Base-by-base conservation (phyloP, 1,284 basidiomycete genomes). In the Apiotrichum veenhuisii region DNA sequence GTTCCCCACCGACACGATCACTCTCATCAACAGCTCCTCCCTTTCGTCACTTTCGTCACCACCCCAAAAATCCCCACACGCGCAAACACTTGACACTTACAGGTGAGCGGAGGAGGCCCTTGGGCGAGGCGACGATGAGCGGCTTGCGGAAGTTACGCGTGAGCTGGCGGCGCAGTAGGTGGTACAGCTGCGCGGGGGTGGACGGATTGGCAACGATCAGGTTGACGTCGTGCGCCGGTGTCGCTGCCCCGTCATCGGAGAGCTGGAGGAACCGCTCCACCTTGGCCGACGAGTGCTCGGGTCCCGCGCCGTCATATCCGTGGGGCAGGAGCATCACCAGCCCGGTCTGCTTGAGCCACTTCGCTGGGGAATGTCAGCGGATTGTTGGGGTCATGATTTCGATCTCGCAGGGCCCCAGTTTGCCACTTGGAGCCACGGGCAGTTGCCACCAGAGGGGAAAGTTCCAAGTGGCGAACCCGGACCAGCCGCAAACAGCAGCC, bases 331-430 rank as follows among this genome's bases (percentile, higher is more conserved):
- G 83, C 66, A 96, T 78, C 5, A 92, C 87, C 38, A 95, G 82
- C 0, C 89, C 92, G 62, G 89, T 93, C 77, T 95, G 90, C 72
- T 87, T 91, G 57, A 92, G 77, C 92, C 92, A 96, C 80, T 96
- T 96, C 5, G 89, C 89, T 91, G 46, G 4, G 20, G 33, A 62
- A 38, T 61, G 51, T 52, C 49, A 50, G 47, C 36, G 17, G 41
- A 20, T 42, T n/a, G 10, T 33, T 20, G 17, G 20, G 18, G 41
- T 26, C 22, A 22, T 33, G 30, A 26, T 34, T 30, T 8, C 40
- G 17, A 14, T 15, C 20, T 18, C 14, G 12, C 22, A 20, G 22
- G 18, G 45, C 42, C 23, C 23, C 42, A 46, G 18, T 17, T 30
- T 40, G 50, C 62, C 40, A 2, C 38, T 40, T 40, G 38, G n/a